These are phyloP conservation scores for Sugiyamaella marilandica DNA, from an alignment of 805 yeast genomes.

Conservation along the genomic window DNA sequence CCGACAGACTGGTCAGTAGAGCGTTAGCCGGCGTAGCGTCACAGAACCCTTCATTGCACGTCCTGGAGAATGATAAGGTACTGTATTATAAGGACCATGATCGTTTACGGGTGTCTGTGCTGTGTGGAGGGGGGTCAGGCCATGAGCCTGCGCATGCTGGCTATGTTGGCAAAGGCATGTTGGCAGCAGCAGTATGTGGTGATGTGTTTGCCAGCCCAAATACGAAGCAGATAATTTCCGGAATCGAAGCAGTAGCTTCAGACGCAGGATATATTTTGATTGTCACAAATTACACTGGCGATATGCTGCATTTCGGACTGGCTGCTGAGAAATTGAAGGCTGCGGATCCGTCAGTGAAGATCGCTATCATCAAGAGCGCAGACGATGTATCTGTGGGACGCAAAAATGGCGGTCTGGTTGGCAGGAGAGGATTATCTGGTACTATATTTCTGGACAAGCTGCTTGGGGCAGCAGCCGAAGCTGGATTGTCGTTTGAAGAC, in stretches of 20 bases:
- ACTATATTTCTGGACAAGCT: slow-evolving; percentile 79
- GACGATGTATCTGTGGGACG: slow-evolving; percentile 92
- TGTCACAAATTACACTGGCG: slow-evolving; percentile 91
- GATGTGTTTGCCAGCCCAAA: slow-evolving; percentile 86
- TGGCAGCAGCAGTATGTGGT: slow-evolving; percentile 85
- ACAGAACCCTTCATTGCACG: slow-evolving; percentile 37
- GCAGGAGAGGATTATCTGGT: slow-evolving; percentile 90
- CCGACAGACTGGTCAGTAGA: slow-evolving; percentile 34
- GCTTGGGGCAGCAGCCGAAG: slow-evolving; percentile 60
- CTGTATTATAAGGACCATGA: slow-evolving; percentile 31
- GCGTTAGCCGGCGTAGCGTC: slow-evolving; percentile 39
- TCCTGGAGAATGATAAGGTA: slow-evolving; percentile 38
- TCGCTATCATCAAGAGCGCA: slow-evolving; percentile 68
- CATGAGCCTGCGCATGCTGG: slow-evolving; percentile 94
- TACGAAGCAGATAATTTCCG: slow-evolving; percentile 73
- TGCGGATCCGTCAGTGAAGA: slow-evolving; percentile 50
- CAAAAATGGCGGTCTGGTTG: slow-evolving; percentile 81
- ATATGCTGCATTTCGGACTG: slow-evolving; percentile 82
- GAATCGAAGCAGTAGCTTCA: slow-evolving; percentile 51
- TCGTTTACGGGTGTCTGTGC: slow-evolving; percentile 54
- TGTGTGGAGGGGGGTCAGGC: slow-evolving; percentile 93
- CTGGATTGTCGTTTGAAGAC: slow-evolving; percentile 42
- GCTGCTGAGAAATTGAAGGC: slow-evolving; percentile 83
- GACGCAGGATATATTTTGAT: slow-evolving; percentile 65
- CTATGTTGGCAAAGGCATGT: slow-evolving; percentile 76